Percentiles rank a stretch among this genome's conserved stretches.
phyloP scores from a whole-genome alignment of 129 eudicot species.

The Lonicera japonica region DNA sequence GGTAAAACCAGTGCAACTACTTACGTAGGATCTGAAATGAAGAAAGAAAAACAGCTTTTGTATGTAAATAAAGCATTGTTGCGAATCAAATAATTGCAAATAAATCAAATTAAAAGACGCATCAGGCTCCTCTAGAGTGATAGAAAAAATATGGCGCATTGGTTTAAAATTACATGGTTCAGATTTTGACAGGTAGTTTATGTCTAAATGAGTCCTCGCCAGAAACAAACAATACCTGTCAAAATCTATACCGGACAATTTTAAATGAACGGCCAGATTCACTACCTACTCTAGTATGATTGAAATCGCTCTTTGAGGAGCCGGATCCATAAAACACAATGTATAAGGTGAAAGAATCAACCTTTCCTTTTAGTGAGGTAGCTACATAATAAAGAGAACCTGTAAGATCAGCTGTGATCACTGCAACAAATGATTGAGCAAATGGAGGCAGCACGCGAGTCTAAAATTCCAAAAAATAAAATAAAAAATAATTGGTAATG shows the following conservation, averaged over 20 bases:
- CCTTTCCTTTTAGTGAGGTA: conserved; percentile 98
- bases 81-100: no score
- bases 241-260: no score
- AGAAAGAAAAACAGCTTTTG: background rate
- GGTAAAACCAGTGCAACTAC: conserved; percentile 78
- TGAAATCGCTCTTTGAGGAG: background rate
- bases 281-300: no score
- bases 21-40: conserved; percentile 80
- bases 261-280: no score
- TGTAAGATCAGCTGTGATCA: conserved; percentile 87
- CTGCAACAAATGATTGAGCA: conserved; percentile 97
- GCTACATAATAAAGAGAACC: conserved; percentile 88
- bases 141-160: no score
- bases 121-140: no score
- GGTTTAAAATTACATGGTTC: no score
- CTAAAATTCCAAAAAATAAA: conserved; percentile 23
- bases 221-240: no score
- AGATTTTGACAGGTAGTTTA: no score
- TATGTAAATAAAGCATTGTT: background rate
- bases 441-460: conserved; percentile 94
- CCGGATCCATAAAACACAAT: background rate
- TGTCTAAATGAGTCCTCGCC: no score
- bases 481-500: background rate
- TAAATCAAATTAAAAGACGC: no score
- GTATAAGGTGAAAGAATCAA: background rate